Conservation (phyloP, 1,139 yeast species). For the Meyerozyma smithsonii region DNA sequence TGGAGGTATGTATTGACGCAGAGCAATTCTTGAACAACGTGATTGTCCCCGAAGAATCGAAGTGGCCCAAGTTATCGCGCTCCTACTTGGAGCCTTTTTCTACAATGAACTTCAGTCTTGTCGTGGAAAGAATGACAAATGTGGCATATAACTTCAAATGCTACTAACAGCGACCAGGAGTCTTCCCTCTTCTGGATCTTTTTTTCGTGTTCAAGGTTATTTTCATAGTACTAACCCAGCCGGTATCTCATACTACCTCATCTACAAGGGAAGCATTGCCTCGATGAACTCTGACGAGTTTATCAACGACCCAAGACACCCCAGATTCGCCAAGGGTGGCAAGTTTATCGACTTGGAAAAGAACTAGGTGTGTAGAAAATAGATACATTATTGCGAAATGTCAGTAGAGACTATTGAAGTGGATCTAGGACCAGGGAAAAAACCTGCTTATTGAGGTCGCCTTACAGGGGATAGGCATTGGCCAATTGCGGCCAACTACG, state of each 20-base stretch:
- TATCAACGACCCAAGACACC: constrained; percentile 77
- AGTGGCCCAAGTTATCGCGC: neutral
- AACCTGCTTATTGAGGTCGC: too few species aligned
- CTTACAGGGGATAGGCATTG: too few species aligned
- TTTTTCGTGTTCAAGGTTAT: constrained; percentile 1
- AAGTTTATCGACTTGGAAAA: constrained; percentile 45
- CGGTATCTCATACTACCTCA: constrained; percentile 50
- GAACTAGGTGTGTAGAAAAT: constrained; percentile 14
- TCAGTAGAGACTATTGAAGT: neutral
- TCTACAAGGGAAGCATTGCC: constrained; percentile 54
- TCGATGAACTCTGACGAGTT: constrained; percentile 57
- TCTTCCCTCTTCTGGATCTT: too few species aligned
- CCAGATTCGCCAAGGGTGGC: constrained; percentile 55
- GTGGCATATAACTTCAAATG: too few species aligned
- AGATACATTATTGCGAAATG: neutral
- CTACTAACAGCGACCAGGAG: too few species aligned
- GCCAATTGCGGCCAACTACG: too few species aligned
- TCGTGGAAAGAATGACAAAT: too few species aligned
- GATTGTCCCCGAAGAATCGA: neutral
- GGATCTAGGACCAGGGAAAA: too few species aligned
- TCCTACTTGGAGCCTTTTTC: too few species aligned
- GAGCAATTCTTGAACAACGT: neutral
- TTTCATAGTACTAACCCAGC: constrained; percentile 26
- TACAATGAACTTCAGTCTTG: too few species aligned
- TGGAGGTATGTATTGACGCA: constrained; percentile 41